Conservation (phyloP, 164 flowering plant species). For the Annona cherimola region DNA sequence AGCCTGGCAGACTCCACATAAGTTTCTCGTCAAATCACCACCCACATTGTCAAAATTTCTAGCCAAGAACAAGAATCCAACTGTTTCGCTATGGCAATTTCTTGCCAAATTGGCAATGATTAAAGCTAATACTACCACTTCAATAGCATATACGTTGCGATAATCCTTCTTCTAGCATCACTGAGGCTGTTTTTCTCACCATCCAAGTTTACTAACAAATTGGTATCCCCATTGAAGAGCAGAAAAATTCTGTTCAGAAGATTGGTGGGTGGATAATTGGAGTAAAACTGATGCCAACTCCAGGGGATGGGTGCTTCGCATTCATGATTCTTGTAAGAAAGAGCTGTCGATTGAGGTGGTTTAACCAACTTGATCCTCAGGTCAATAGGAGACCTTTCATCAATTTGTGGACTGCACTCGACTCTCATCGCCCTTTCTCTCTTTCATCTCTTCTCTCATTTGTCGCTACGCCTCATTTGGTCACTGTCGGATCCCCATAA, state of each 20-base stretch:
- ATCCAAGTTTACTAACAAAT: constrained; percentile 46
- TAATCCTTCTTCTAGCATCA: constrained; percentile 18
- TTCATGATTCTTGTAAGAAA: too few relatives aligned
- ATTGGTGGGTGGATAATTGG: constrained; percentile 34
- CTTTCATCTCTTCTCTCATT: too few relatives aligned
- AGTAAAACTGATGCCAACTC: constrained; percentile 45
- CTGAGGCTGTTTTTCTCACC: constrained; percentile 65
- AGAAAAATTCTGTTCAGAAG: constrained; percentile 30
- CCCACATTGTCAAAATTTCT: constrained; percentile 39
- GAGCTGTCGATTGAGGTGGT: too few relatives aligned
- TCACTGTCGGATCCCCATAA: too few relatives aligned
- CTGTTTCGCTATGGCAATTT: constrained; percentile 28
- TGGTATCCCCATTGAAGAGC: constrained; percentile 66
- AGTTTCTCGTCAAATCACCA: constrained; percentile 78
- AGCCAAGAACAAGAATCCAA: constrained; percentile 41
- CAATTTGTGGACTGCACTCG: too few relatives aligned
- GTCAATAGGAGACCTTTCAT: too few relatives aligned
- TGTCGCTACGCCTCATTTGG: too few relatives aligned
- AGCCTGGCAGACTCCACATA: constrained; percentile 48
- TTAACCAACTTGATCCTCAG: too few relatives aligned
- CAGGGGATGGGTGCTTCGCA: neutral
- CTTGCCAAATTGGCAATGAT: constrained; percentile 1
- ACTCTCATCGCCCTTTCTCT: too few relatives aligned
- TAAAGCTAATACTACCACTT: neutral
- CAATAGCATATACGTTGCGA: neutral